A percentile compares a stretch with the other conserved stretches of the same genome.
These are phyloP conservation scores for Fusarium guadeloupense DNA, from an alignment of 2,329 filamentous ascomycete species.

Conservation along the genomic window DNA sequence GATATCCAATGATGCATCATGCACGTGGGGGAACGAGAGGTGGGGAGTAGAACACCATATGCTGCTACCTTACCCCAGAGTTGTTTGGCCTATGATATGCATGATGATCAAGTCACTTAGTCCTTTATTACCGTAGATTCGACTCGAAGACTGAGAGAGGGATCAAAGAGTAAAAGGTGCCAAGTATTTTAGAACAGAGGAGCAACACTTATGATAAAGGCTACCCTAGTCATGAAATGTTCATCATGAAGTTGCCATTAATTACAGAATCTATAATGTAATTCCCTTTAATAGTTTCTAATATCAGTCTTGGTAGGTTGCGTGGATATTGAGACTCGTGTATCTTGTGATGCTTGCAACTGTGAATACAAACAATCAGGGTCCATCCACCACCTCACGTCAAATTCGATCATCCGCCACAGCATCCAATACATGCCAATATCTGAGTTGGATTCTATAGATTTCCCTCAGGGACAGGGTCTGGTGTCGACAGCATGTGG, in stretches of 20 bases:
- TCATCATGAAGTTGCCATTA: too few species aligned
- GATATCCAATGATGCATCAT: too few species aligned
- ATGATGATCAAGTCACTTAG: neutral
- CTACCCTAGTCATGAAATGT: too few species aligned
- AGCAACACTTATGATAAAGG: too few species aligned
- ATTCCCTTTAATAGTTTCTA: too few species aligned
- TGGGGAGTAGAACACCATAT: slow-evolving; percentile 1
- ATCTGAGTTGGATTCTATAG: neutral
- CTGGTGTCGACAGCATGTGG: slow-evolving; percentile 35
- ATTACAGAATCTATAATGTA: too few species aligned
- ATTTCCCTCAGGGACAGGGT: slow-evolving; percentile 27
- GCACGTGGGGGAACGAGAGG: slow-evolving; percentile 28
- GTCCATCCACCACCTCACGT: slow-evolving; percentile 33
- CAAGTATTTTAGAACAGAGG: too few species aligned
- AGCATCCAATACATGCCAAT: neutral
- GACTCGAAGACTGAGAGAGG: too few species aligned
- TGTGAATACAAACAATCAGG: slow-evolving; percentile 11
- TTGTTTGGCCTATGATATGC: too few species aligned
- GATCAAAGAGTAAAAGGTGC: too few species aligned
- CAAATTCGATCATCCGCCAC: slow-evolving; percentile 4
- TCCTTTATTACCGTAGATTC: neutral
- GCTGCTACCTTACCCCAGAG: slow-evolving; percentile 7
- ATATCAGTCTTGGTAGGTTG: too few species aligned
- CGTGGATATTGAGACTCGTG: neutral
- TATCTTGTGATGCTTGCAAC: neutral